Percentiles rank a stretch among this genome's conserved stretches.
phyloP scores from a whole-genome alignment of 148 eudicot genomes.

The Spergularia bocconei region DNA sequence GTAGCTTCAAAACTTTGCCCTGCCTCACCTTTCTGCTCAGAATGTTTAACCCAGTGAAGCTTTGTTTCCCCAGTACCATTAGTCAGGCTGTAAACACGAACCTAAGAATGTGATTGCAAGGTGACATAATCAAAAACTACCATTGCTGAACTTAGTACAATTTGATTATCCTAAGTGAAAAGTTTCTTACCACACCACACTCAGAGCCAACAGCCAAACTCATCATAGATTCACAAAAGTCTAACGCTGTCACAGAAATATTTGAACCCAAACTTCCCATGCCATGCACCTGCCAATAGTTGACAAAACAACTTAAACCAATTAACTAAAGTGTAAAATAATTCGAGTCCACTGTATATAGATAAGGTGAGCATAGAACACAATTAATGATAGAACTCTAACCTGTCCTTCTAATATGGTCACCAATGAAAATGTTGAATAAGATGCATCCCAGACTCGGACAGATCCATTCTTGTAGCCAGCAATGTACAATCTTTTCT shows the following conservation, averaged over 20 bases:
- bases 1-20: neutral
- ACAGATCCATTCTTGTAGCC: conserved; percentile 78
- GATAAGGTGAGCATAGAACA: conserved; percentile 3
- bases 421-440: conserved; percentile 47
- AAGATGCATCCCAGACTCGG: conserved; percentile 67
- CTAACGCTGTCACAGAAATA: conserved; percentile 50
- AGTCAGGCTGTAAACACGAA: conserved; percentile 46
- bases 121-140: conserved; percentile 17
- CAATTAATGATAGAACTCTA: conserved; percentile 20
- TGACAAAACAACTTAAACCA: conserved; percentile 9
- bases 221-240: conserved; percentile 46
- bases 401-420: conserved; percentile 49
- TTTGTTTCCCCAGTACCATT: conserved; percentile 33
- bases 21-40: conserved; percentile 47
- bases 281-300: conserved; percentile 46
- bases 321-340: neutral
- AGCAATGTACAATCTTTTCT: conserved; percentile 44
- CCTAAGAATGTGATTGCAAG: conserved; percentile 40
- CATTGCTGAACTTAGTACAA: neutral
- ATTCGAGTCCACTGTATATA: neutral
- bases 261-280: conserved; percentile 38
- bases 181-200: conserved; percentile 60
- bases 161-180: neutral
- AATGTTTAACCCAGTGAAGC: conserved; percentile 48
- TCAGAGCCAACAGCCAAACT: conserved; percentile 69